phyloP scores from a whole-genome alignment of 2,329 filamentous ascomycete species.

The Trichoderma guizhouense region DNA sequence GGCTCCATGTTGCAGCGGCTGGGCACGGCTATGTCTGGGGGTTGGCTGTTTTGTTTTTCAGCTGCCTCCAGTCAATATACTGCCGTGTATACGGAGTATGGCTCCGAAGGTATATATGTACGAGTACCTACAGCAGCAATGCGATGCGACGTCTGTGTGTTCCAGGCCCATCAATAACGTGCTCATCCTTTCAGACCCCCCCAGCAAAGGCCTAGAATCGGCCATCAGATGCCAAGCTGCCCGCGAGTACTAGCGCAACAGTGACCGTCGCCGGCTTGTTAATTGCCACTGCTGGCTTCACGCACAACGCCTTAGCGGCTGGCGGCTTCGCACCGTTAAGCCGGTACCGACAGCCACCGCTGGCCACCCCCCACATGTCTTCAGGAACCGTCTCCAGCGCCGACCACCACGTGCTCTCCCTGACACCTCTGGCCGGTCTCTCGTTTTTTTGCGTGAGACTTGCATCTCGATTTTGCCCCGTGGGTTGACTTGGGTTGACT shows the following conservation, averaged over 20 bases:
- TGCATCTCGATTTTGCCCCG: background rate
- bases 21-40: background rate
- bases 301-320: background rate
- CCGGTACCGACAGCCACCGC: slow-evolving; percentile 1
- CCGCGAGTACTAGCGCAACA: background rate
- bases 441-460: background rate
- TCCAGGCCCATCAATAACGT: background rate
- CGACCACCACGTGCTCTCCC: slow-evolving; percentile 14
- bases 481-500: background rate
- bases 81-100: background rate
- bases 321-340: slow-evolving; percentile 11
- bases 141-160: background rate
- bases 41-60: background rate
- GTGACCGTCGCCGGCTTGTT: background rate
- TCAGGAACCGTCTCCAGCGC: slow-evolving; percentile 16
- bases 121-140: background rate
- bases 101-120: too few species aligned
- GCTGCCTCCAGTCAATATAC: background rate
- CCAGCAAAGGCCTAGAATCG: slow-evolving; percentile 1
- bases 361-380: slow-evolving; percentile 8
- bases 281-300: background rate
- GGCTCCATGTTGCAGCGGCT: background rate
- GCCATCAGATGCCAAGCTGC: background rate
- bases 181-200: background rate
- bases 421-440: slow-evolving; percentile 7